phyloP scores from a whole-genome alignment of 2,329 filamentous ascomycete species.

The Talaromyces verruculosus region DNA sequence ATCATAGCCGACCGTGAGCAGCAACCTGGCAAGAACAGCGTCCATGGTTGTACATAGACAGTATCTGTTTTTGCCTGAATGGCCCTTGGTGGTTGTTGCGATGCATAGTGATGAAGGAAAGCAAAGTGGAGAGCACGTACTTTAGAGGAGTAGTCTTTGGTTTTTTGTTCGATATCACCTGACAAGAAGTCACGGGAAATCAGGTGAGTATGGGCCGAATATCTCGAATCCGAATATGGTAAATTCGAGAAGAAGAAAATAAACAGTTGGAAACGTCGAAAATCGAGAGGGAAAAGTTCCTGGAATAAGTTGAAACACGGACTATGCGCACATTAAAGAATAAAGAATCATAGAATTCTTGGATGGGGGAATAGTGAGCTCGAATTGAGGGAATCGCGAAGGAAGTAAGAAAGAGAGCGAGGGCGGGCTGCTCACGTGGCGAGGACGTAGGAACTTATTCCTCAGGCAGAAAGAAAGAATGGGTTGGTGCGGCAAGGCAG shows the following conservation, averaged over 20 bases:
- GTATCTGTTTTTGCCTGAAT: background rate
- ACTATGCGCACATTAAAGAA: conserved; percentile 1
- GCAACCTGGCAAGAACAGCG: background rate
- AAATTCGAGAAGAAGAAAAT: conserved; percentile 28
- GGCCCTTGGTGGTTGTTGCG: conserved; percentile 9
- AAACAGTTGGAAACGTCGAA: conserved; percentile 22
- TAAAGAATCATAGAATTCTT: conserved; percentile 6
- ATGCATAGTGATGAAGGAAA: conserved; percentile 8
- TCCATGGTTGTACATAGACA: conserved; percentile 6
- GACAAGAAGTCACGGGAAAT: conserved; percentile 43
- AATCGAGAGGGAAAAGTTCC: conserved; percentile 15
- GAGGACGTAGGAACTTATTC: conserved; percentile 28
- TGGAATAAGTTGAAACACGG: background rate
- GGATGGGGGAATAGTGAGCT: background rate
- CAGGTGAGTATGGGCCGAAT: conserved; percentile 31
- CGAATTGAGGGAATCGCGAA: conserved; percentile 27
- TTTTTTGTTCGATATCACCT: conserved; percentile 38
- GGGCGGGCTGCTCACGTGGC: conserved; percentile 45
- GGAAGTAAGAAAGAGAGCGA: conserved; percentile 28
- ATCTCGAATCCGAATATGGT: conserved; percentile 27
- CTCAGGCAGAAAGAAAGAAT: conserved; percentile 25
- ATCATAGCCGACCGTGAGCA: conserved; percentile 15
- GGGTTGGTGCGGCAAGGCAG: conserved; percentile 24
- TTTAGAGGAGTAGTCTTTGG: conserved; percentile 10
- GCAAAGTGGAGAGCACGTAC: conserved; percentile 19